Conservation (phyloP, 176 grass and related monocot genomes). For the Elaeis guineensis region DNA sequence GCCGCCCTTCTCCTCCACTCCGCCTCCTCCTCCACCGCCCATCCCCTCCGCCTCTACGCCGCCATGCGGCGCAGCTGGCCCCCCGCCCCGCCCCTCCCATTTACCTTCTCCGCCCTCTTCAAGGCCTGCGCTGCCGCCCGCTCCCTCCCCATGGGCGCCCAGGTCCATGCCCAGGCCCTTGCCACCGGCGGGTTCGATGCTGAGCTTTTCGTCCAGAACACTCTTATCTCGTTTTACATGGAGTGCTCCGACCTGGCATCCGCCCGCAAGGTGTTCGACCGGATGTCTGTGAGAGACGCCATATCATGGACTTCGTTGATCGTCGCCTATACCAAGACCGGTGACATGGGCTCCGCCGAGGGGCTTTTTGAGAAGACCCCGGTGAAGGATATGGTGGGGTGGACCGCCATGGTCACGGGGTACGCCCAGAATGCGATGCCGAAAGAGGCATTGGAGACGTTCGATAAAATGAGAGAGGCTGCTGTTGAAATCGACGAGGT, state of each 20-base stretch:
- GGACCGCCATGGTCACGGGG: not conserved
- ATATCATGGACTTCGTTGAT: constrained; percentile 6
- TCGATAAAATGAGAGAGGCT: not conserved
- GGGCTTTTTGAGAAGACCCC: not conserved
- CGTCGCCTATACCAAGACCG: not conserved
- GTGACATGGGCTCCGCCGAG: too few relatives aligned
- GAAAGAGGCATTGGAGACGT: not conserved
- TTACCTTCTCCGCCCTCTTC: constrained; percentile 10
- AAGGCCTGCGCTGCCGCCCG: constrained; percentile 1
- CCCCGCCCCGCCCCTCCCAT: not conserved
- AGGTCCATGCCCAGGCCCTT: not conserved
- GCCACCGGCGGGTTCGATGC: not conserved
- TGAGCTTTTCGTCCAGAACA: constrained; percentile 6
- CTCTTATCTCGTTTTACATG: not conserved
- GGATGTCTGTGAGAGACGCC: not conserved
- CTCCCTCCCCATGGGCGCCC: not conserved
- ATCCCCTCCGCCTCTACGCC: not conserved
- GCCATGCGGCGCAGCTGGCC: not conserved
- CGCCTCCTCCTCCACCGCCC: not conserved
- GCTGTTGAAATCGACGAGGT: not conserved
- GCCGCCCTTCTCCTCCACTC: not conserved
- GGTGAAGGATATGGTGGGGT: not conserved
- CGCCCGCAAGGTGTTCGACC: not conserved
- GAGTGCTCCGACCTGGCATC: not conserved
- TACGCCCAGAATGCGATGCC: constrained; percentile 1